Conservation (phyloP, 2,329 filamentous ascomycete genomes). For the Claviceps maximensis region DNA sequence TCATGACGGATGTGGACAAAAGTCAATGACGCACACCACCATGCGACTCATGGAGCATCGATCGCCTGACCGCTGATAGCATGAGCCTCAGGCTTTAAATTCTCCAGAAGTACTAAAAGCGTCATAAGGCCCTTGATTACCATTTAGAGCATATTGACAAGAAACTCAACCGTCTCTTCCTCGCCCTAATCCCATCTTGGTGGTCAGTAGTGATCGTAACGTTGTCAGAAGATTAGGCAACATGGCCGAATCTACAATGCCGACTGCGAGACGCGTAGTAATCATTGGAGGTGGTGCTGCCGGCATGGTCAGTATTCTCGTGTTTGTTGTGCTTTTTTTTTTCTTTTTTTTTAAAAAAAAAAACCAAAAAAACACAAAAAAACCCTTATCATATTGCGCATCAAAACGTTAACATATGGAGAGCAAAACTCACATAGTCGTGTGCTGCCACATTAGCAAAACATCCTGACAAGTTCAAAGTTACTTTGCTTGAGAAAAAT, state of each 20-base stretch:
- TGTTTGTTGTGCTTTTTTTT: background rate
- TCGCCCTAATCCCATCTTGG: background rate
- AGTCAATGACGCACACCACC: conserved; percentile 10
- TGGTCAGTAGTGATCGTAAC: background rate
- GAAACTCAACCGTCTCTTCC: background rate
- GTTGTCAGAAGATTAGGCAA: background rate
- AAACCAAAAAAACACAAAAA: too few relatives aligned
- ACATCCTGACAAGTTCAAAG: conserved; percentile 50
- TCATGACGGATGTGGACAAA: background rate
- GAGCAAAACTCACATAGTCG: conserved; percentile 25
- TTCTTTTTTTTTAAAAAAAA: too few relatives aligned
- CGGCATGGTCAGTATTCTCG: conserved; percentile 35
- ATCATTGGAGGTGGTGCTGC: conserved; percentile 51
- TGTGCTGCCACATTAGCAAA: conserved; percentile 54
- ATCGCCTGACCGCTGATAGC: background rate
- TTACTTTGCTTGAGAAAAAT: conserved; percentile 48
- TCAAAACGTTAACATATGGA: background rate
- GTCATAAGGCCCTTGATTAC: background rate
- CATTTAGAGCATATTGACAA: too few relatives aligned
- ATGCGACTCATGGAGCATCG: background rate
- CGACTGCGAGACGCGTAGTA: conserved; percentile 34
- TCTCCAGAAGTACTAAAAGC: background rate
- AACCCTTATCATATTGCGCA: background rate
- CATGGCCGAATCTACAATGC: conserved; percentile 2
- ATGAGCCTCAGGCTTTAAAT: background rate